Conservation (phyloP, 805 yeast genomes). For the Naumovozyma castellii region DNA sequence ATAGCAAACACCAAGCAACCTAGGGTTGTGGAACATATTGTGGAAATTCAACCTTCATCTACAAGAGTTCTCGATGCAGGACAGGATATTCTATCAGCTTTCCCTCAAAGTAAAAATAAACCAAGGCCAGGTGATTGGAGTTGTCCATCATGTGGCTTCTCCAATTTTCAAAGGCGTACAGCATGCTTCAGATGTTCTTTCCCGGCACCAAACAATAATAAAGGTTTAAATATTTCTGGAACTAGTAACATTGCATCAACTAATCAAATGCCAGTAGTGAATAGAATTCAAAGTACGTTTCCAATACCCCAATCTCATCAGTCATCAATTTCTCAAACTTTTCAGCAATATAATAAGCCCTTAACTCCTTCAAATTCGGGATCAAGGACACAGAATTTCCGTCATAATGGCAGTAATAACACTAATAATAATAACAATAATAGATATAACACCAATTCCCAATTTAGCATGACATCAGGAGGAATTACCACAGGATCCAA, state of each 20-base stretch:
- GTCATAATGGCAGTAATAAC: slow-evolving; percentile 5
- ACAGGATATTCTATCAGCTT: slow-evolving; percentile 69
- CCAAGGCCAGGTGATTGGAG: slow-evolving; percentile 98
- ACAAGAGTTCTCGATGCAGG: slow-evolving; percentile 70
- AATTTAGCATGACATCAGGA: slow-evolving; percentile 13
- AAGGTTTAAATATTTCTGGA: no score
- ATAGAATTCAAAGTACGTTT: not conserved
- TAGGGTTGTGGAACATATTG: slow-evolving; percentile 45
- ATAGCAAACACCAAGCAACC: slow-evolving; percentile 30
- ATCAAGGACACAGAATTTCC: slow-evolving; percentile 5
- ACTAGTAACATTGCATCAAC: not conserved
- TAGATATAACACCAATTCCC: slow-evolving; percentile 1
- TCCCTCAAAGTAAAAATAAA: slow-evolving; percentile 75
- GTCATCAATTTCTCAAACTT: not conserved
- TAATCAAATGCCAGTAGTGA: slow-evolving; percentile 1
- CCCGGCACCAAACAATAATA: slow-evolving; percentile 52
- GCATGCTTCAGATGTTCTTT: slow-evolving; percentile 90
- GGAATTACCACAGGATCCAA: slow-evolving; percentile 31
- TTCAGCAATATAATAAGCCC: not conserved
- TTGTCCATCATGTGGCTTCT: slow-evolving; percentile 93
- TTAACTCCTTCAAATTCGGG: not conserved
- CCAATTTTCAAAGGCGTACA: slow-evolving; percentile 87
- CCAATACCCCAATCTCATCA: not conserved
- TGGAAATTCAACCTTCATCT: slow-evolving; percentile 85
- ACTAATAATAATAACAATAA: slow-evolving; percentile 5